Conservation (phyloP, 176 grass and related monocot genomes). For the Hsuehochloa calcarea region DNA sequence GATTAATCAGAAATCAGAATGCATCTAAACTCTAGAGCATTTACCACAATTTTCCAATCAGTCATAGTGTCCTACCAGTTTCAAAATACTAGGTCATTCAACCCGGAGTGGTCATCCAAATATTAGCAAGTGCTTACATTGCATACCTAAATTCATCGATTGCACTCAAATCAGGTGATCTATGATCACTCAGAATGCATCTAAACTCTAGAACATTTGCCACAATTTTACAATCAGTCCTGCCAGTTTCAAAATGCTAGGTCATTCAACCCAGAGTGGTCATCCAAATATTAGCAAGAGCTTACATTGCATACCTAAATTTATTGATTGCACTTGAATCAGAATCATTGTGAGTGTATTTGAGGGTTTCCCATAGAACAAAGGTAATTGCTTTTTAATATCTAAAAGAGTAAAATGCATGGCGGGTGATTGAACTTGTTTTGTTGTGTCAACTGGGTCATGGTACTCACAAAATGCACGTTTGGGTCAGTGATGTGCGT, state of each 20-base stretch:
- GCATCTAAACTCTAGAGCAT: not conserved
- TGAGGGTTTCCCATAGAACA: not conserved
- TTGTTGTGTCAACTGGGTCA: no score
- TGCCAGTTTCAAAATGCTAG: conserved; percentile 12
- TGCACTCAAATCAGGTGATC: not conserved
- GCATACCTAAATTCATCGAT: not conserved
- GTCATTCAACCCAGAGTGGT: not conserved
- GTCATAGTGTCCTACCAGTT: not conserved
- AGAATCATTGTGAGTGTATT: not conserved
- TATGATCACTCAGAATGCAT: not conserved
- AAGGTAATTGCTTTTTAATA: not conserved
- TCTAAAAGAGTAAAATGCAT: not conserved
- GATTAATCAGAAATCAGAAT: not conserved
- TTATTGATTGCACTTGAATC: not conserved
- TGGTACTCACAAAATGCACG: no score
- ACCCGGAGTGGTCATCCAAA: not conserved
- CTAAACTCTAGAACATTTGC: not conserved
- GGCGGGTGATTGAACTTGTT: no score
- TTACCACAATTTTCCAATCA: not conserved
- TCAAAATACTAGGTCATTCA: conserved; percentile 21
- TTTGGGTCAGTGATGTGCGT: no score
- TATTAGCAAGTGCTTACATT: not conserved
- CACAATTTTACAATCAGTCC: not conserved
- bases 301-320: not conserved
- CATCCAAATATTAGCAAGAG: not conserved